Evolutionary conservation across 2,329 filamentous ascomycete species (phyloP).

Genomic region (Parastagonospora nodorum): DNA sequence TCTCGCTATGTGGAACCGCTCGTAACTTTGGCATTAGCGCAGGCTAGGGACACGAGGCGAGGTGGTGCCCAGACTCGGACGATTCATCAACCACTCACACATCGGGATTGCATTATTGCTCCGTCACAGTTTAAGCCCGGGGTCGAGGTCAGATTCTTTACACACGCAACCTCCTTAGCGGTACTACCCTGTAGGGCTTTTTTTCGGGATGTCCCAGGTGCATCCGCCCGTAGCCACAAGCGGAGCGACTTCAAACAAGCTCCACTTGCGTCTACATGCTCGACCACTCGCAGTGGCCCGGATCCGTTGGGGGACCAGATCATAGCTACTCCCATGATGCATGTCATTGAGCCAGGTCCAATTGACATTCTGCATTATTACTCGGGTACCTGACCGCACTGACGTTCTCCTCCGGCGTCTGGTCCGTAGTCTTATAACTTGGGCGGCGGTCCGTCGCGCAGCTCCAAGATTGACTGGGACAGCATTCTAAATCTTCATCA

Average conservation of each 20-base stretch:
- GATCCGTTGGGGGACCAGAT: conserved; percentile 21
- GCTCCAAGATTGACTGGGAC: conserved; percentile 3
- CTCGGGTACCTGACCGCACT: conserved; percentile 30
- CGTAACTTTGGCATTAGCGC: conserved; percentile 27
- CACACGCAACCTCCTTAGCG: conserved; percentile 36
- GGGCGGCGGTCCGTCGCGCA: conserved; percentile 21
- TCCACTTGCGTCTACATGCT: conserved; percentile 25
- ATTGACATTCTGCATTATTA: conserved; percentile 20
- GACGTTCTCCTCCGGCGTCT: conserved; percentile 8
- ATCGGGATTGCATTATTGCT: conserved; percentile 4
- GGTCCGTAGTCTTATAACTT: conserved; percentile 14
- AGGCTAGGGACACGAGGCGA: conserved; percentile 27
- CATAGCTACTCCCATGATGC: conserved; percentile 22
- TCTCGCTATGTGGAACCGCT: conserved; percentile 22
- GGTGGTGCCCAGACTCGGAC: conserved; percentile 17
- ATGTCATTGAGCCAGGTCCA: conserved; percentile 21
- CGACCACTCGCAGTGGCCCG: conserved; percentile 24
- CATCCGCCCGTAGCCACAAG: conserved; percentile 24
- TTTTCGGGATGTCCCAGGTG: conserved; percentile 15
- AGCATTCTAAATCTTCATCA: too few species aligned
- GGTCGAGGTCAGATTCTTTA: conserved; percentile 16
- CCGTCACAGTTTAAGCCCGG: conserved; percentile 16
- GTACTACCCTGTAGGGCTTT: conserved; percentile 20
- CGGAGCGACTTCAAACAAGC: conserved; percentile 30
- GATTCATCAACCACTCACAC: conserved; percentile 12